phyloP scores from a whole-genome alignment of 805 yeast genomes.

The Wickerhamiella hasegawae region DNA sequence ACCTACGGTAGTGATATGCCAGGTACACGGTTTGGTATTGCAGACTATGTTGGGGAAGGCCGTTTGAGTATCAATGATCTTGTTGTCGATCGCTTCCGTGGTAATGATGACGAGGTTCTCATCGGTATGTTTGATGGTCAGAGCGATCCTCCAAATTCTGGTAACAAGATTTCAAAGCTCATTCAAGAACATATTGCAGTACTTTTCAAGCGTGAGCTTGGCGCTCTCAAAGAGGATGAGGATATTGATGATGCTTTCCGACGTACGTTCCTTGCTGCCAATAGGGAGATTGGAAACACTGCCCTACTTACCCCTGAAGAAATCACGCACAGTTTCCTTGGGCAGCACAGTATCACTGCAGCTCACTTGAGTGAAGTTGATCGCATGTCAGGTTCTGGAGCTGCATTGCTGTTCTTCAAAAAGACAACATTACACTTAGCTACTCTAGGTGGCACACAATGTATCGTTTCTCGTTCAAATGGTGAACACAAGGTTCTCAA shows the following conservation, averaged over 20 bases:
- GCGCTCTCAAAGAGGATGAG: conserved; percentile 24
- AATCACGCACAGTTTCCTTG: conserved; percentile 26
- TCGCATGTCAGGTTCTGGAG: conserved; percentile 66
- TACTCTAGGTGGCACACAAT: conserved; percentile 82
- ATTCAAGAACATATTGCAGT: conserved; percentile 58
- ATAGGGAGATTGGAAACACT: conserved; percentile 59
- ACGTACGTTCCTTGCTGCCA: conserved; percentile 61
- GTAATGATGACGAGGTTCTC: conserved; percentile 65
- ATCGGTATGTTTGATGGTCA: conserved; percentile 80
- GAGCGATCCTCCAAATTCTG: conserved; percentile 24
- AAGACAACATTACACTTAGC: conserved; percentile 63
- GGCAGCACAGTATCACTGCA: conserved; percentile 38
- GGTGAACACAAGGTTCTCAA: conserved; percentile 72
- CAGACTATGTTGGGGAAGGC: conserved; percentile 65
- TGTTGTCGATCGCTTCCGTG: conserved; percentile 74
- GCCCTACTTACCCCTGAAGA: conserved; percentile 18
- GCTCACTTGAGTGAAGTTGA: conserved; percentile 47
- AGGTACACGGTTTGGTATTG: conserved; percentile 73
- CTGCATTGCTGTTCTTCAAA: conserved; percentile 63
- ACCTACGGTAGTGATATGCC: conserved; percentile 73
- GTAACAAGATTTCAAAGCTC: conserved; percentile 40
- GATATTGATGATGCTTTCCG: conserved; percentile 63
- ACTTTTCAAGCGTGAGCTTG: conserved; percentile 51
- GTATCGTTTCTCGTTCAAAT: conserved; percentile 58
- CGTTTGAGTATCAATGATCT: conserved; percentile 64